Evolutionary conservation across 1,284 basidiomycete genomes (phyloP), one percentile per base, ranked within the genome.

Genomic region (Leccinum pachyderme): DNA sequence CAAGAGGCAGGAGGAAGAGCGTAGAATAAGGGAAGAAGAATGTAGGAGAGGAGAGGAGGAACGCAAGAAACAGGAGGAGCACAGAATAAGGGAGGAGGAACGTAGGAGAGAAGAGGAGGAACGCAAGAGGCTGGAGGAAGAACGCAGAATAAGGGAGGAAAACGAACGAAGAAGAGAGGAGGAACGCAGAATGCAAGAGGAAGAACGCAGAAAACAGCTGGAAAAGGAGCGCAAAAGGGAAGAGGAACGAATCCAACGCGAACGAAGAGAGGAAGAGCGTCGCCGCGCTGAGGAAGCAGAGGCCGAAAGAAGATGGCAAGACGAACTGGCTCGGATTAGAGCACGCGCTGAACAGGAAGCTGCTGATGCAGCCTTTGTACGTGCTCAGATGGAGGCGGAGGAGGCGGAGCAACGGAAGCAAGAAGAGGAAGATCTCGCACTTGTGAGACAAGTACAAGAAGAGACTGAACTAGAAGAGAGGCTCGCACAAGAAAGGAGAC

Each of bases 311-410:
- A 60, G 39, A 52, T 70, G 71, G 71, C 61, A 73, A 47, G 59
- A 60, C 25, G 69, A 73, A 39, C n/a, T 71, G 33, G 53, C 52
- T 41, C 69, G 67, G 28, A 71, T 70, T 35, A 68, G 52, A 47
- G 64, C 62, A 27, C 70, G 71, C 12, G 59, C 59, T 33, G 65
- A 70, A 51, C 68, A 70, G 53, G 68, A 70, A 46, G 71, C 69
- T 48, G 70, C 71, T 1, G 68, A 70, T 51, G 68, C 70, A 35
- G 70, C 67, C 18, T 70, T 72, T 52, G 68, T 61, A 18, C 68
- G 69, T 53, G 65, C 69, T 56, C 71, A 70, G 43, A 65, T 65
- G 47, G 71, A 70, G 24, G 71, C 63, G 5, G 70, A 70, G 13
- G 64, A 73, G n/a, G 60, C 54, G 13, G 71, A 73, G 13, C 59